phyloP scores from a whole-genome alignment of 1,284 basidiomycete genomes.

The Cystobasidium slooffiae region DNA sequence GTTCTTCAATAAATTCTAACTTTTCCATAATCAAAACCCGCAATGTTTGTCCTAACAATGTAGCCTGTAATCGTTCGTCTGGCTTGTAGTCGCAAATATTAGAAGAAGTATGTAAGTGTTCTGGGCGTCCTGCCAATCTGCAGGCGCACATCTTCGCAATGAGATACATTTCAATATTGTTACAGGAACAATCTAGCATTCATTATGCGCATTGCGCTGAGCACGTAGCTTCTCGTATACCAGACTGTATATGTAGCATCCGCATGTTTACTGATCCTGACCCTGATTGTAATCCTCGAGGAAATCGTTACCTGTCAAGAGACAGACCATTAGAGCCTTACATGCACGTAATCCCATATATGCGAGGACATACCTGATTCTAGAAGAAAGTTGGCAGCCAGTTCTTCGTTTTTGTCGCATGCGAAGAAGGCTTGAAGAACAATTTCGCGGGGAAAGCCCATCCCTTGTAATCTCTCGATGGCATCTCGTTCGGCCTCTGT shows the following conservation, averaged over 20 bases:
- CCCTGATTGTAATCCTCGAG: conserved; percentile 22
- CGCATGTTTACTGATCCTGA: not conserved
- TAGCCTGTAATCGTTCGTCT: too few relatives aligned
- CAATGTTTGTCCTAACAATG: too few relatives aligned
- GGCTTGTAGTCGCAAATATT: too few relatives aligned
- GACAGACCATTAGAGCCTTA: not conserved
- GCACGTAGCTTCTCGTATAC: not conserved
- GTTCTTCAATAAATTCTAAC: conserved; percentile 31
- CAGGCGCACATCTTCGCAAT: too few relatives aligned
- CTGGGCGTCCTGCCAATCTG: too few relatives aligned
- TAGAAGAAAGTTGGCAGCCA: conserved; percentile 61
- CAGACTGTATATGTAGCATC: not conserved
- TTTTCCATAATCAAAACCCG: too few relatives aligned
- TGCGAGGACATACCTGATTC: conserved; percentile 13
- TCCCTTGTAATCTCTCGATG: conserved; percentile 80
- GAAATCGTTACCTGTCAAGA: conserved; percentile 10
- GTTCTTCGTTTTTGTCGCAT: conserved; percentile 93
- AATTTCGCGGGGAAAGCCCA: conserved; percentile 79
- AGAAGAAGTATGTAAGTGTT: too few relatives aligned
- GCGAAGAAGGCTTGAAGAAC: conserved; percentile 79
- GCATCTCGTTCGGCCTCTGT: conserved; percentile 83
- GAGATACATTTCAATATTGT: too few relatives aligned
- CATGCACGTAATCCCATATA: too few relatives aligned
- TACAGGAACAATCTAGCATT: too few relatives aligned
- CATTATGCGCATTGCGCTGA: too few relatives aligned